Conservation (phyloP, 169 alveolate species). For the Perkinsus marinus region DNA sequence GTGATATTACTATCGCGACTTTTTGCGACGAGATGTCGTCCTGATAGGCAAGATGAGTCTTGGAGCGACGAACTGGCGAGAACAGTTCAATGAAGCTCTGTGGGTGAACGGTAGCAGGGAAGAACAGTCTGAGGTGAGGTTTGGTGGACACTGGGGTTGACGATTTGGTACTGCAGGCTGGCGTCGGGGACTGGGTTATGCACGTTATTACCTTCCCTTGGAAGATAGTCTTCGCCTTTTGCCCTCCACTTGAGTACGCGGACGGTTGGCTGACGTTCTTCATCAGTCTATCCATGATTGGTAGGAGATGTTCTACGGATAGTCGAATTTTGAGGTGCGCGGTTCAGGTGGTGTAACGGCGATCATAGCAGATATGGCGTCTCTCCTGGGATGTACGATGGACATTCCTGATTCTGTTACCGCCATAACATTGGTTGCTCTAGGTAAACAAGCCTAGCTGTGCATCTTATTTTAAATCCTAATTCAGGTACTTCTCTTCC, state of each 20-base stretch:
- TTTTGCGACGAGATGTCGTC: not conserved
- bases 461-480: not conserved
- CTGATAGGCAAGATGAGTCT: not conserved
- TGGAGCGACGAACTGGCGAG: not conserved
- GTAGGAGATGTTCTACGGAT: not conserved
- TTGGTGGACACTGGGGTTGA: not conserved
- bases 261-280: slow-evolving; percentile 34
- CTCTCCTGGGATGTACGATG: slow-evolving; percentile 34
- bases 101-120: not conserved
- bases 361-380: slow-evolving; percentile 30
- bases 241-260: slow-evolving; percentile 30
- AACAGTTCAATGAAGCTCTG: not conserved
- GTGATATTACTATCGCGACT: not conserved
- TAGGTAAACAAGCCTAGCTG: not conserved
- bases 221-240: slow-evolving; percentile 23
- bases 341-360: slow-evolving; percentile 13
- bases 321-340: not conserved
- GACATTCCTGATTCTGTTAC: slow-evolving; percentile 12
- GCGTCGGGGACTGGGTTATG: slow-evolving; percentile 9
- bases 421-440: slow-evolving; percentile 29
- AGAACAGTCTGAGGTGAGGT: not conserved
- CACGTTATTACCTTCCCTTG: slow-evolving; percentile 31
- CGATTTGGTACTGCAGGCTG: not conserved
- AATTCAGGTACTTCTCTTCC: slow-evolving; percentile 28
- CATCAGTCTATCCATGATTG: slow-evolving; percentile 11